Conservation (phyloP, 2,329 filamentous ascomycete genomes). For the Cercospora janseana region DNA sequence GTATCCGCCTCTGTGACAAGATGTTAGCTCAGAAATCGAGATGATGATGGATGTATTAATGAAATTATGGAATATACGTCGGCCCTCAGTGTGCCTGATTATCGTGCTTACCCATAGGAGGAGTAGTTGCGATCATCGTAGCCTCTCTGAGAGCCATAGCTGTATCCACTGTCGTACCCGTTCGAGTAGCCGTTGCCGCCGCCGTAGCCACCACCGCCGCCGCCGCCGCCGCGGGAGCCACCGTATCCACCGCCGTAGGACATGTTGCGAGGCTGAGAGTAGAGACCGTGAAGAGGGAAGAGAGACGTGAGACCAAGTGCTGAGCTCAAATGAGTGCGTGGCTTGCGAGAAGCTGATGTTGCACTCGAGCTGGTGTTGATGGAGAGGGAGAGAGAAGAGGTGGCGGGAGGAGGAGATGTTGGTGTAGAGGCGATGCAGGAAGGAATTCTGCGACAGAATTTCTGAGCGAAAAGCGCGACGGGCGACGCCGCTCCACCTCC, state of each 20-base stretch:
- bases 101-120: constrained; percentile 45
- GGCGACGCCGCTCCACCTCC: not conserved
- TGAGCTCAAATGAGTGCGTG: constrained; percentile 5
- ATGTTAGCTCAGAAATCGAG: constrained; percentile 17
- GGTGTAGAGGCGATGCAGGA: constrained; percentile 2
- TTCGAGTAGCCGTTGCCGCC: constrained; percentile 38
- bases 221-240: constrained; percentile 48
- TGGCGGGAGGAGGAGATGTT: constrained; percentile 5
- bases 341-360: constrained; percentile 4
- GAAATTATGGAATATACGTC: constrained; percentile 22
- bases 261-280: constrained; percentile 49
- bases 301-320: not conserved
- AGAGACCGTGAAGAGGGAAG: constrained; percentile 21
- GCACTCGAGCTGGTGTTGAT: constrained; percentile 6
- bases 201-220: constrained; percentile 40
- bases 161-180: constrained; percentile 39
- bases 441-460: constrained; percentile 8
- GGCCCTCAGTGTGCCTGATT: constrained; percentile 42
- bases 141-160: constrained; percentile 47
- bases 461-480: not conserved
- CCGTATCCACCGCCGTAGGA: constrained; percentile 64
- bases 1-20: constrained; percentile 30
- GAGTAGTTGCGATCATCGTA: constrained; percentile 40
- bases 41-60: constrained; percentile 10
- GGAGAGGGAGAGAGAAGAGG: not conserved